These are phyloP conservation scores for Aspergillus leporis DNA, from an alignment of 495 filamentous ascomycete genomes.

Conservation along the genomic window DNA sequence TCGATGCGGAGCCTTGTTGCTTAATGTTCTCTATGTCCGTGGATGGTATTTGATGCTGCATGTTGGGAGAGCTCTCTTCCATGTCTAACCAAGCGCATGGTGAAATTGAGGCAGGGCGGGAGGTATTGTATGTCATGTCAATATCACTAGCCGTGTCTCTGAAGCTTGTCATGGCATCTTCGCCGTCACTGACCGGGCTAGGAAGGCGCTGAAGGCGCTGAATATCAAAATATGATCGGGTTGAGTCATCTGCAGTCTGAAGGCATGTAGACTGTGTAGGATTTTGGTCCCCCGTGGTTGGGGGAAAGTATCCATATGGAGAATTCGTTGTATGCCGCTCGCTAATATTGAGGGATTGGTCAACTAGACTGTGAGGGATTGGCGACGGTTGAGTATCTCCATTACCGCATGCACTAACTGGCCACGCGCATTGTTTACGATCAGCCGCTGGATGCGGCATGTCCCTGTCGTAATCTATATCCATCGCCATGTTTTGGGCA, in stretches of 20 bases:
- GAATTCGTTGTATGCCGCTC: conserved; percentile 17
- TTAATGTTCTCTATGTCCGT: conserved; percentile 1
- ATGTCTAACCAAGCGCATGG: neutral
- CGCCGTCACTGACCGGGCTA: conserved; percentile 71
- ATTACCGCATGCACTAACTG: conserved; percentile 26
- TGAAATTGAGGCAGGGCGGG: conserved; percentile 9
- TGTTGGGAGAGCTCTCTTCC: conserved; percentile 8
- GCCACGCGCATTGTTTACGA: conserved; percentile 19
- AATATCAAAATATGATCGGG: conserved; percentile 44
- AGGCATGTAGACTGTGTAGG: neutral
- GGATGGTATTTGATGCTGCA: conserved; percentile 9
- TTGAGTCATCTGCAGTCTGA: conserved; percentile 13
- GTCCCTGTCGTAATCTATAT: conserved; percentile 57
- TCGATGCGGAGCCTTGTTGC: conserved; percentile 11
- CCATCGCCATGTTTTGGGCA: conserved; percentile 29
- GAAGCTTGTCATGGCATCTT: conserved; percentile 46
- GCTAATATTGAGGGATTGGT: conserved; percentile 32
- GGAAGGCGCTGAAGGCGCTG: conserved; percentile 62
- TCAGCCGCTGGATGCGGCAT: conserved; percentile 30
- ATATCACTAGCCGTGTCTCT: conserved; percentile 27
- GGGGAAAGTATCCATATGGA: conserved; percentile 24
- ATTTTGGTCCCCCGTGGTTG: neutral
- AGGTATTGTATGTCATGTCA: conserved; percentile 24
- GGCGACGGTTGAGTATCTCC: conserved; percentile 54
- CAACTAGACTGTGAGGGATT: conserved; percentile 39